phyloP scores from a whole-genome alignment of 495 filamentous ascomycete species.

The Melanomma pulvis-pyrius region DNA sequence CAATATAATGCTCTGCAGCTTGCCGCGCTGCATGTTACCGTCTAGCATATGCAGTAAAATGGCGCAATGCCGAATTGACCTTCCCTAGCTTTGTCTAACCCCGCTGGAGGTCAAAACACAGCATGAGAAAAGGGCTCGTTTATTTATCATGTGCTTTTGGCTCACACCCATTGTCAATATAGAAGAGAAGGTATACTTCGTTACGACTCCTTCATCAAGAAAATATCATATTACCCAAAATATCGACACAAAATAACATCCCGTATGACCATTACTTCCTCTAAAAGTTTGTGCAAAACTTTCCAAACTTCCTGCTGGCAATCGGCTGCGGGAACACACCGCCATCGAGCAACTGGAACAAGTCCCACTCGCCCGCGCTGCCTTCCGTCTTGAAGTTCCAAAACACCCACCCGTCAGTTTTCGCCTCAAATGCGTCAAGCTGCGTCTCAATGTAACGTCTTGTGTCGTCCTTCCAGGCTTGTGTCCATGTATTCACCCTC shows the following conservation, averaged over 20 bases:
- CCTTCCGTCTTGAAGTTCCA: constrained; percentile 58
- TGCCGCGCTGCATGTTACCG: too few relatives aligned
- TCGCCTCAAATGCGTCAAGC: constrained; percentile 48
- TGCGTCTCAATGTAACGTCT: constrained; percentile 54
- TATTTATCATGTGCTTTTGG: too few relatives aligned
- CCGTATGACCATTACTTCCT: background rate
- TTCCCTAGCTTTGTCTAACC: too few relatives aligned
- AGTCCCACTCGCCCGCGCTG: constrained; percentile 54
- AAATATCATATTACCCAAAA: constrained; percentile 33
- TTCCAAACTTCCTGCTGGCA: constrained; percentile 22
- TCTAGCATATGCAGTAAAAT: too few relatives aligned
- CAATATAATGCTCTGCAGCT: too few relatives aligned
- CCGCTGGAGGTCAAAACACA: too few relatives aligned
- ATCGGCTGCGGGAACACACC: constrained; percentile 48
- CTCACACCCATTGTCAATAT: too few relatives aligned
- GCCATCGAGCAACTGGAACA: constrained; percentile 48
- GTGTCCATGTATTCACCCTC: constrained; percentile 43
- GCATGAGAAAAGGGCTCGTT: too few relatives aligned
- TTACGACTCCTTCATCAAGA: background rate
- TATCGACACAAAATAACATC: background rate
- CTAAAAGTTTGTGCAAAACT: constrained; percentile 21
- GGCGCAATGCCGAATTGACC: too few relatives aligned
- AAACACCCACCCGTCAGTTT: constrained; percentile 53
- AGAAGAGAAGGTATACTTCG: too few relatives aligned
- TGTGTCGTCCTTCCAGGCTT: constrained; percentile 43